Base-by-base conservation (phyloP, 202 grass and related monocot genomes). In the Setaria viridis region DNA sequence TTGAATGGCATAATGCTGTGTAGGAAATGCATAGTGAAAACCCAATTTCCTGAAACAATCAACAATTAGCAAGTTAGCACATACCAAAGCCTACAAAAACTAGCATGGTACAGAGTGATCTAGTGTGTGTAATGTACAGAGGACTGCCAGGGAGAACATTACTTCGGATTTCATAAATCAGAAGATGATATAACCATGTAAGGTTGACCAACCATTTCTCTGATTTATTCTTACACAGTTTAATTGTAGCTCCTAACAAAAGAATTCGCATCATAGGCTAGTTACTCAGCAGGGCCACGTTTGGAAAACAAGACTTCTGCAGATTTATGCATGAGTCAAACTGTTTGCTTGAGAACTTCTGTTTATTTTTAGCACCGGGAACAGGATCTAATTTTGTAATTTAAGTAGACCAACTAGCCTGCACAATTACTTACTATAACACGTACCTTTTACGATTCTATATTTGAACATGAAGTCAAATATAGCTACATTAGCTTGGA, bases 1-100 rank as follows among this genome's bases (percentile, higher is more conserved):
- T 11, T 53, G 59, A 71, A 54, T 73, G 67, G 15, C 33, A 70
- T 59, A 76, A 42, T 62, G 30, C 50, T 77, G 59, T 59, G 2
- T 48, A 49, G 30, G 74, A 69, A 78, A 78, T 78, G 77, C 29
- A 78, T 59, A 70, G 1, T 70, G 42, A 41, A 57, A 87, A 77
- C 53, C 43, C 41, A 6, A 34, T 87, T 70, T 87, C 30, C 11
- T 70, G 66, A 59, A 78, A 57, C 74, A 60, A 35, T 78, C 4
- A 32, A 60, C 29, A 70, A 58, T 2, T 64, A 76, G 60, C 62
- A 65, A 74, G 25, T 86, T 25, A 45, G 67, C 54, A 47, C 19
- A 47, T 45, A 9, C 0, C 41, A 59, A 70, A 78, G 51, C 42
- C 20, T 78, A 78, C 58, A 45, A 45, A 39, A 66, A 64, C 19